Conservation (phyloP, 306 rosid species). For the Rosa multiflora region DNA sequence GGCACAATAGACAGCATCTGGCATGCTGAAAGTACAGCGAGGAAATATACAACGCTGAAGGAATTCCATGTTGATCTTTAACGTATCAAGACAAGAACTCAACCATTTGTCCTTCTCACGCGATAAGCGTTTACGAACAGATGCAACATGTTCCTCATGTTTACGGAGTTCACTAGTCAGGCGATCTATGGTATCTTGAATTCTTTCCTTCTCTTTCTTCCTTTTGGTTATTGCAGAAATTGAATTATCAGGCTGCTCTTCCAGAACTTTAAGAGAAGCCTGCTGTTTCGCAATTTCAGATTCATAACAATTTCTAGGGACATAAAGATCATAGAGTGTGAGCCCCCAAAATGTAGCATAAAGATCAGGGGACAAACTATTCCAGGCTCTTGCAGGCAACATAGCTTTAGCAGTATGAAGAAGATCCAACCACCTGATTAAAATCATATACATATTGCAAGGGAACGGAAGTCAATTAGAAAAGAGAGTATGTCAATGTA, state of each 20-base stretch:
- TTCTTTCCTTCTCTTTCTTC: conserved; percentile 98
- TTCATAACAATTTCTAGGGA: conserved; percentile 87
- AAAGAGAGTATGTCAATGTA: background rate
- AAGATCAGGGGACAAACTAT: conserved; percentile 96
- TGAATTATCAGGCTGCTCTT: conserved; percentile 95
- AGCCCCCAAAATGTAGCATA: conserved; percentile 99
- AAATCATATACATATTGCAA: conserved; percentile 13
- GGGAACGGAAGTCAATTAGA: conserved; percentile 6
- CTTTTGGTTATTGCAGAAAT: conserved; percentile 93
- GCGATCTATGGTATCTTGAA: conserved; percentile 94
- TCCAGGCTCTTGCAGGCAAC: conserved; percentile 97
- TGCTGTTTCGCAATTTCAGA: conserved; percentile 89
- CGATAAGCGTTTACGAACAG: conserved; percentile 80
- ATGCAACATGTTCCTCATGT: conserved; percentile 89
- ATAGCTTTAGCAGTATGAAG: conserved; percentile 74
- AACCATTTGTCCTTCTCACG: conserved; percentile 93
- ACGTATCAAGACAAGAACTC: conserved; percentile 94
- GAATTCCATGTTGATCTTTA: conserved; percentile 97
- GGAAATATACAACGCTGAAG: conserved; percentile 99
- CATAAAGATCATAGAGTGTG: conserved; percentile 89
- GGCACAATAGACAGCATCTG: conserved; percentile 98
- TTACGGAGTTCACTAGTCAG: conserved; percentile 68
- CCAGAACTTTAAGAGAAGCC: conserved; percentile 82
- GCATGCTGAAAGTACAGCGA: conserved; percentile 99
- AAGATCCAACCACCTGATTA: conserved; percentile 82